Percentiles rank a stretch among this genome's conserved stretches.
Evolutionary conservation across 106 monocot species (phyloP).

Genomic region (Dendrobium officinale): DNA sequence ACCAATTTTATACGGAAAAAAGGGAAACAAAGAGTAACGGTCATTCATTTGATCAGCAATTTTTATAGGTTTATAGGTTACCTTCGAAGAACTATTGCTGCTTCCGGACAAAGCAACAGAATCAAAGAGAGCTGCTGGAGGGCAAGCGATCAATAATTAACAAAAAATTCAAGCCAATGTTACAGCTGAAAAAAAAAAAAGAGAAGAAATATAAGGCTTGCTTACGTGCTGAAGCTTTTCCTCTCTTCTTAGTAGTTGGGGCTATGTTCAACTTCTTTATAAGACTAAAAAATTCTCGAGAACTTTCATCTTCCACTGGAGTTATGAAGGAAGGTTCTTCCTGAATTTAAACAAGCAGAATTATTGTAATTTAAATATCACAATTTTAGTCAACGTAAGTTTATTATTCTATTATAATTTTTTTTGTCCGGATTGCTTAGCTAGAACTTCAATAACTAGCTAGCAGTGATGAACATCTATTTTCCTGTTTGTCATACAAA

Average conservation of each 20-base stretch:
- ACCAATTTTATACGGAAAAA: background rate
- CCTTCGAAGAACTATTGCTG: slow-evolving; percentile 69
- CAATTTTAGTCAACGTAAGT: background rate
- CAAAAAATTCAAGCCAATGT: background rate
- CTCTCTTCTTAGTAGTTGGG: slow-evolving; percentile 54
- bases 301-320: slow-evolving; percentile 59
- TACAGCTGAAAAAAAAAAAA: background rate
- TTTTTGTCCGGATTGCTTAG: background rate
- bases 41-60: background rate
- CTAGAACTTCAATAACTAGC: background rate
- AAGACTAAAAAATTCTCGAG: slow-evolving; percentile 77
- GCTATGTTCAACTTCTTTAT: slow-evolving; percentile 83
- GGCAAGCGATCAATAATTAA: background rate
- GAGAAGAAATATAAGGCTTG: background rate
- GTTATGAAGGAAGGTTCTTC: slow-evolving; percentile 31
- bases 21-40: background rate
- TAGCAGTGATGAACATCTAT: background rate
- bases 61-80: background rate
- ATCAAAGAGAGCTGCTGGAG: slow-evolving; percentile 57
- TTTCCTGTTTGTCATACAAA: background rate
- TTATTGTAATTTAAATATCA: background rate
- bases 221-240: slow-evolving; percentile 47
- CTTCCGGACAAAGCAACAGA: slow-evolving; percentile 27
- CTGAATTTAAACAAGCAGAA: slow-evolving; percentile 17
- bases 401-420: background rate